These are phyloP conservation scores for Fraxinus americana DNA, from an alignment of 257 asterid genomes.

Conservation along the genomic window DNA sequence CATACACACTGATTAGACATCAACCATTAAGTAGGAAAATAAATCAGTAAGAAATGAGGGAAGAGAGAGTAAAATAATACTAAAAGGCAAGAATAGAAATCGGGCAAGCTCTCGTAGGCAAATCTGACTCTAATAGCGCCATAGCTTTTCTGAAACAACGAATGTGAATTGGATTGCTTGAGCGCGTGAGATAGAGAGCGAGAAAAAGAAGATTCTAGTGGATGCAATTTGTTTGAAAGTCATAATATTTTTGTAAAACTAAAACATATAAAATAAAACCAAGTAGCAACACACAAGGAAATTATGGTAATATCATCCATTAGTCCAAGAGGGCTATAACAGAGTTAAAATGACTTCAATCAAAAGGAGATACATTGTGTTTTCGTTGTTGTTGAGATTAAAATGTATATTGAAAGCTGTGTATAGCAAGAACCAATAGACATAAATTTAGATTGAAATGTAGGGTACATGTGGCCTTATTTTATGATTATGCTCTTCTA, in stretches of 20 bases:
- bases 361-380: background rate
- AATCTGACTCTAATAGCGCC: no score
- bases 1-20: background rate
- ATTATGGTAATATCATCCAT: background rate
- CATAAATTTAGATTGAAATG: background rate
- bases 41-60: background rate
- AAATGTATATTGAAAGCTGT: background rate
- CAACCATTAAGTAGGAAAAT: background rate
- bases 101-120: constrained; percentile 67
- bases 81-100: constrained; percentile 95
- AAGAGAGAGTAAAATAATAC: constrained; percentile 36
- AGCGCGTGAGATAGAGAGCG: background rate
- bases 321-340: background rate
- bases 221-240: background rate
- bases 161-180: background rate
- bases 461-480: background rate
- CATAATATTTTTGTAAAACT: background rate
- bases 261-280: background rate
- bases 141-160: no score
- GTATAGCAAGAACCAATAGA: background rate
- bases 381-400: background rate
- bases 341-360: background rate
- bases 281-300: background rate
- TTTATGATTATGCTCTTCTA: no score
- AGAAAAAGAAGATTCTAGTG: background rate